These are phyloP conservation scores for Chaetomium sp. DNA, from an alignment of 2,329 filamentous ascomycete genomes.

Conservation along the genomic window DNA sequence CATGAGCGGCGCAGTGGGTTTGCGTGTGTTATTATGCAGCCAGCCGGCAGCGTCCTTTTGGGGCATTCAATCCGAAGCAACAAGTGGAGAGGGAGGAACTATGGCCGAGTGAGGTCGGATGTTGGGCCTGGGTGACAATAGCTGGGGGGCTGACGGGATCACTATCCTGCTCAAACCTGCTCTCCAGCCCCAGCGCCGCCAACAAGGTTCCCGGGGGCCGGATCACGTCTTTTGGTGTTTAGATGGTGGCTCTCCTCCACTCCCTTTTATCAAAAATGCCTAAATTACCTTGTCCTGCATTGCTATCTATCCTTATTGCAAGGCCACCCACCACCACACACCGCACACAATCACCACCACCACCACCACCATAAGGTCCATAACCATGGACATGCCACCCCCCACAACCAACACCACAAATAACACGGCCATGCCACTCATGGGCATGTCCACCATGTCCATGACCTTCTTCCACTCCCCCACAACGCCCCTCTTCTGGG, in stretches of 20 bases:
- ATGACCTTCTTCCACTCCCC: slow-evolving; percentile 2
- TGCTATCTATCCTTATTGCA: background rate
- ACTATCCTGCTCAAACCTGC: background rate
- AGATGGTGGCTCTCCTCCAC: background rate
- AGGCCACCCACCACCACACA: background rate
- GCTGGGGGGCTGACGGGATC: background rate
- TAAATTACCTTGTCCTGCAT: no score
- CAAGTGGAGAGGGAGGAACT: background rate
- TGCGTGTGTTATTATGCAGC: background rate
- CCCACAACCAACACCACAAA: background rate
- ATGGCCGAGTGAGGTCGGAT: background rate
- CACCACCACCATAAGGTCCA: background rate
- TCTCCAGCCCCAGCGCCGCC: background rate
- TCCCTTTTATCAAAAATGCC: background rate
- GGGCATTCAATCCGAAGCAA: background rate
- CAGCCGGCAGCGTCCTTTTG: no score
- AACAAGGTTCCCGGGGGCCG: background rate
- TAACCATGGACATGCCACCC: background rate
- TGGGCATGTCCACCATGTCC: background rate
- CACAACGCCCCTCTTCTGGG: slow-evolving; percentile 2
- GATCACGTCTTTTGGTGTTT: background rate
- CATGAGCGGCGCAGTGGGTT: background rate
- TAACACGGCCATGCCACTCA: no score
- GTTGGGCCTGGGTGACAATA: background rate
- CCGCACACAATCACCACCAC: background rate